A percentile compares a stretch with the other conserved stretches of the same genome.
phyloP scores from a whole-genome alignment of 768 basidiomycete species.

The Auriscalpium vulgare region DNA sequence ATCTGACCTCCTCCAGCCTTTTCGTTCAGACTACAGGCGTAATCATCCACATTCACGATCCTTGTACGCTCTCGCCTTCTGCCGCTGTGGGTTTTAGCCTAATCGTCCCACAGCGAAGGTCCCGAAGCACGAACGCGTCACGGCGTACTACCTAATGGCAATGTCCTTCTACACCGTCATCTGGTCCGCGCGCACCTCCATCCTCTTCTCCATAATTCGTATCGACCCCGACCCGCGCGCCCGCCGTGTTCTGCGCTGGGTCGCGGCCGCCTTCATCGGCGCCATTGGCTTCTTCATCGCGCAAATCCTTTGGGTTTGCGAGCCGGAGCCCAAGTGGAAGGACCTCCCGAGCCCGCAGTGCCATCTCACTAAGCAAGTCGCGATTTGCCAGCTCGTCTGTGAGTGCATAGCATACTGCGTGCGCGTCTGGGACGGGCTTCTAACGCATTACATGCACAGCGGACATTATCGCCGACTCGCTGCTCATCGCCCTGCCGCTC shows the following conservation, averaged over 20 bases:
- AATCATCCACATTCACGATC: conserved; percentile 19
- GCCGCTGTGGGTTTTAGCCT: background rate
- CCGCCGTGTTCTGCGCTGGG: conserved; percentile 6
- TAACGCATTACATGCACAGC: conserved; percentile 24
- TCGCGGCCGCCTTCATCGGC: conserved; percentile 20
- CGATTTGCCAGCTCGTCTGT: conserved; percentile 45
- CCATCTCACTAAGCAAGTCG: conserved; percentile 36
- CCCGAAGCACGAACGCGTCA: conserved; percentile 13
- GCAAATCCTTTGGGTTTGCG: conserved; percentile 39
- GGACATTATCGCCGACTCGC: conserved; percentile 36
- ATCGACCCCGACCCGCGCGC: conserved; percentile 32
- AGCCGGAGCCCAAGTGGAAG: conserved; percentile 34
- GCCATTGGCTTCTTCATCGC: conserved; percentile 31
- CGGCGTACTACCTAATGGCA: conserved; percentile 23
- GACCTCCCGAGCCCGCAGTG: conserved; percentile 29
- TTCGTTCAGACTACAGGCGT: conserved; percentile 17
- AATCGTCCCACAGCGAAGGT: conserved; percentile 1
- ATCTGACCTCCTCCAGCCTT: background rate
- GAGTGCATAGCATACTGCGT: conserved; percentile 16
- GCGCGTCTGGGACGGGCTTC: conserved; percentile 1
- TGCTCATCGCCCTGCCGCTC: conserved; percentile 39
- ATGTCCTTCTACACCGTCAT: conserved; percentile 20
- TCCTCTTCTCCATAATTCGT: conserved; percentile 47
- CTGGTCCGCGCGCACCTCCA: conserved; percentile 36
- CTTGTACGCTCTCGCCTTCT: conserved; percentile 1